These are phyloP conservation scores for Diaporthe longicolla DNA, from an alignment of 2,329 filamentous ascomycete species.

Conservation along the genomic window DNA sequence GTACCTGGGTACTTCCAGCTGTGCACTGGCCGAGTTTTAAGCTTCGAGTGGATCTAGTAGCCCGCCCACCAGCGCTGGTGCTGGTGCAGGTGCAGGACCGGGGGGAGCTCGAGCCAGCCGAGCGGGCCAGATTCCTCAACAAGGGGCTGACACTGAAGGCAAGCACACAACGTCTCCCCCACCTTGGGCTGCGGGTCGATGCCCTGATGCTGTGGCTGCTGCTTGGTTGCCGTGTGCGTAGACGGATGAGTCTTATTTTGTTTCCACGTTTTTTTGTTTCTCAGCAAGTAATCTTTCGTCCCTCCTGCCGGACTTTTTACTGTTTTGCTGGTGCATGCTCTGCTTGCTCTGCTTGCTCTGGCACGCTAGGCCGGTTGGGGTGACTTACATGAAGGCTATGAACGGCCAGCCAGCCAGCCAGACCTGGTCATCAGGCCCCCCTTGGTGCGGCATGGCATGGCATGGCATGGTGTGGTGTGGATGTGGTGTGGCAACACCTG, in stretches of 20 bases:
- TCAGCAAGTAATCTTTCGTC: background rate
- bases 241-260: background rate
- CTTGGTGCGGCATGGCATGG: background rate
- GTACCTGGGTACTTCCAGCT: background rate
- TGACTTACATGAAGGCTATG: constrained; percentile 12
- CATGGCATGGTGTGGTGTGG: constrained; percentile 5
- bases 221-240: background rate
- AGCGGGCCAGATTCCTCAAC: constrained; percentile 3
- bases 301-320: background rate
- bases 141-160: background rate
- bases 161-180: background rate
- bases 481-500: constrained; percentile 10
- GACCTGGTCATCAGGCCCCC: constrained; percentile 3
- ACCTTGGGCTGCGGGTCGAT: constrained; percentile 13
- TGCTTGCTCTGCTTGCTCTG: too few species aligned
- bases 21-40: background rate
- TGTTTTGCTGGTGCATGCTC: too few species aligned
- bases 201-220: background rate
- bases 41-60: constrained; percentile 1
- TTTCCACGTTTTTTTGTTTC: background rate
- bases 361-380: constrained; percentile 1
- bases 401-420: constrained; percentile 10
- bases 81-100: constrained; percentile 11
- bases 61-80: constrained; percentile 24
- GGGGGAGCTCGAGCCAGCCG: constrained; percentile 24